Evolutionary conservation across 495 filamentous ascomycete genomes (phyloP).

Genomic region (Penicillium salamii): DNA sequence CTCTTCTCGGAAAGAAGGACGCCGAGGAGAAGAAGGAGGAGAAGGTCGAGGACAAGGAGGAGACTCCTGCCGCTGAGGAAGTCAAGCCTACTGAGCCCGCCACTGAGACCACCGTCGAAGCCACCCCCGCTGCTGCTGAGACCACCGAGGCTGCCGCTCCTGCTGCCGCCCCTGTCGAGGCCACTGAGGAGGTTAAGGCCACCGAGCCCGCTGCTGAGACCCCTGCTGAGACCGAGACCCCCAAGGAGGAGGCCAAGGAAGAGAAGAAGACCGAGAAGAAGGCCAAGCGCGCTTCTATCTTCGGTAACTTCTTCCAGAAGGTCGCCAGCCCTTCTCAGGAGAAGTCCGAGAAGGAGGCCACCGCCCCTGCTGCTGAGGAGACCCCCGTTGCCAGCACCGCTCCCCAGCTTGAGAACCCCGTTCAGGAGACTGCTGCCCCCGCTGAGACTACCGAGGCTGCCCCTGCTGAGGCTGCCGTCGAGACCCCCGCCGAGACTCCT

Average conservation of each 20-base stretch:
- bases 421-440: constrained; percentile 41
- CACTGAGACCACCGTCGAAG: constrained; percentile 26
- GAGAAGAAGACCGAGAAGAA: constrained; percentile 42
- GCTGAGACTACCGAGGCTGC: constrained; percentile 41
- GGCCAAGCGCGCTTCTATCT: constrained; percentile 52
- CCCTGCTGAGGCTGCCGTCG: constrained; percentile 37
- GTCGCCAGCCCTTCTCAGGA: constrained; percentile 50
- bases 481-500: constrained; percentile 35
- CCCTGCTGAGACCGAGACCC: constrained; percentile 22
- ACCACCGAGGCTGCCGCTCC: constrained; percentile 16
- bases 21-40: constrained; percentile 55
- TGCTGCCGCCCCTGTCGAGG: constrained; percentile 24
- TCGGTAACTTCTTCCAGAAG: constrained; percentile 55
- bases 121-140: constrained; percentile 17
- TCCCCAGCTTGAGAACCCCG: constrained; percentile 52
- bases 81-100: constrained; percentile 24
- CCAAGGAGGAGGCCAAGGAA: constrained; percentile 33
- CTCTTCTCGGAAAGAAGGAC: constrained; percentile 72
- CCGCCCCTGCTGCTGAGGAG: constrained; percentile 41
- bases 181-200: constrained; percentile 13
- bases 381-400: constrained; percentile 45
- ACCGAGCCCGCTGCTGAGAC: constrained; percentile 12
- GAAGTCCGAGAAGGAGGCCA: constrained; percentile 52
- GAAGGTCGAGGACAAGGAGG: constrained; percentile 51
- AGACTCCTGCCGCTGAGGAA: constrained; percentile 24